These are phyloP conservation scores for Candida jianshihensis DNA, from an alignment of 805 yeast genomes.

Conservation along the genomic window DNA sequence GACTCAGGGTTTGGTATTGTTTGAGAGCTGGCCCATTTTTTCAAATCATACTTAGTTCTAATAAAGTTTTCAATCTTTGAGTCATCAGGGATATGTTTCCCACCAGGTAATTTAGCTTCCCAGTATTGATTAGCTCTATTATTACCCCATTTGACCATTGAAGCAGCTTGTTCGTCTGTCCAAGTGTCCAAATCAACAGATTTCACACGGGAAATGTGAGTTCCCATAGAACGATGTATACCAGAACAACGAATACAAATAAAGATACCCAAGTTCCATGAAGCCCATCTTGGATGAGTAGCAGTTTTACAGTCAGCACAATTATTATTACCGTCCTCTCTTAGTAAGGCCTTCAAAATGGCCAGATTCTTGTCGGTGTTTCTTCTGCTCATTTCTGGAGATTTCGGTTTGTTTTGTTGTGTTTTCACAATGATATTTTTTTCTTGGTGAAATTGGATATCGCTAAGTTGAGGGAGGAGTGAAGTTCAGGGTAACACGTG, in stretches of 20 bases:
- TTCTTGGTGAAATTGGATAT: neutral
- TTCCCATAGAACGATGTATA: constrained; percentile 90
- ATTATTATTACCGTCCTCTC: constrained; percentile 65
- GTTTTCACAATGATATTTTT: neutral
- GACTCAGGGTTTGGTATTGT: constrained; percentile 50
- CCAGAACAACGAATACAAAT: constrained; percentile 95
- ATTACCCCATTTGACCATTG: constrained; percentile 85
- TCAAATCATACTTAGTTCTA: constrained; percentile 84
- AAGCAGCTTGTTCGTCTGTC: constrained; percentile 86
- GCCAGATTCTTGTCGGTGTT: constrained; percentile 24
- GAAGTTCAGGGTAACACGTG: no score
- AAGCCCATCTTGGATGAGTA: constrained; percentile 95
- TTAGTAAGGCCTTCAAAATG: constrained; percentile 66
- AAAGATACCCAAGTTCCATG: constrained; percentile 91
- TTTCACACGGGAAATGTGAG: constrained; percentile 89
- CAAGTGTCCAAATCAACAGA: constrained; percentile 93
- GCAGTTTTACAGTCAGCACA: constrained; percentile 93
- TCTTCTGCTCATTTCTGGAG: constrained; percentile 9
- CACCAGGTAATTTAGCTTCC: constrained; percentile 71
- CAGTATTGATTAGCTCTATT: constrained; percentile 69
- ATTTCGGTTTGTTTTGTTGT: neutral
- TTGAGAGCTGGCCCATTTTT: constrained; percentile 70
- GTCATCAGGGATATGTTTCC: constrained; percentile 68
- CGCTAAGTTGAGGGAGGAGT: no score
- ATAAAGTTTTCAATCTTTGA: constrained; percentile 84